Conservation (phyloP, 495 filamentous ascomycete species). For the Hyaloscypha hepaticicola region DNA sequence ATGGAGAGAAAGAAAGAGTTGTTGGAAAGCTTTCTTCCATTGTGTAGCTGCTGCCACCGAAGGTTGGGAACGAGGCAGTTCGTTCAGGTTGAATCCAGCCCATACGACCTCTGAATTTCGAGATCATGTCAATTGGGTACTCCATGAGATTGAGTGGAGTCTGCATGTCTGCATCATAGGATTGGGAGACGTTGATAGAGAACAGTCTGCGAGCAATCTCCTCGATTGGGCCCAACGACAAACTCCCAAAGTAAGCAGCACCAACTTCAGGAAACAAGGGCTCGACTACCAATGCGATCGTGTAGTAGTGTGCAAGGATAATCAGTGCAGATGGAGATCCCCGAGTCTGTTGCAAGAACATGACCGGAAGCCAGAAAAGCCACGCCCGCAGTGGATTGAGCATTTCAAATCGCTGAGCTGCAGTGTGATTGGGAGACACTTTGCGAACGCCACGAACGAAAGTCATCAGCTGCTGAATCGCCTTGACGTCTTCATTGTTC, state of each 20-base stretch:
- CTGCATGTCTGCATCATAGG: conserved; percentile 44
- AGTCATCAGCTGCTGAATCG: conserved; percentile 72
- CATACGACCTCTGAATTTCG: conserved; percentile 60
- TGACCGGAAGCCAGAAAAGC: conserved; percentile 92
- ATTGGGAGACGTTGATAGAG: conserved; percentile 45
- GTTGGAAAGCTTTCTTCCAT: conserved; percentile 38
- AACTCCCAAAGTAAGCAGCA: conserved; percentile 77
- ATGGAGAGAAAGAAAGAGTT: conserved; percentile 44
- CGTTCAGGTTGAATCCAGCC: conserved; percentile 56
- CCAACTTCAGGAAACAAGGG: conserved; percentile 89
- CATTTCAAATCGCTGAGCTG: conserved; percentile 82
- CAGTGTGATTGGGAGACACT: conserved; percentile 67
- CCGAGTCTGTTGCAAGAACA: conserved; percentile 57
- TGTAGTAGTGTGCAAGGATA: conserved; percentile 89
- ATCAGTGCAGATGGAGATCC: conserved; percentile 67
- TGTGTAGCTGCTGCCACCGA: conserved; percentile 43
- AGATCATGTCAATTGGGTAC: conserved; percentile 60
- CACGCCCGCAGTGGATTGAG: conserved; percentile 83
- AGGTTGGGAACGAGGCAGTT: conserved; percentile 54
- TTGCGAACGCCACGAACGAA: conserved; percentile 79
- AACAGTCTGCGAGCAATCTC: conserved; percentile 68
- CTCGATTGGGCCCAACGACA: conserved; percentile 73
- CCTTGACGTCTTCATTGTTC: conserved; percentile 69
- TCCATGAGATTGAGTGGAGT: conserved; percentile 58
- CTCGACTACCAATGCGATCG: conserved; percentile 80